Conservation (phyloP, 208 protist genomes). For the Leishmania amazonensis region DNA sequence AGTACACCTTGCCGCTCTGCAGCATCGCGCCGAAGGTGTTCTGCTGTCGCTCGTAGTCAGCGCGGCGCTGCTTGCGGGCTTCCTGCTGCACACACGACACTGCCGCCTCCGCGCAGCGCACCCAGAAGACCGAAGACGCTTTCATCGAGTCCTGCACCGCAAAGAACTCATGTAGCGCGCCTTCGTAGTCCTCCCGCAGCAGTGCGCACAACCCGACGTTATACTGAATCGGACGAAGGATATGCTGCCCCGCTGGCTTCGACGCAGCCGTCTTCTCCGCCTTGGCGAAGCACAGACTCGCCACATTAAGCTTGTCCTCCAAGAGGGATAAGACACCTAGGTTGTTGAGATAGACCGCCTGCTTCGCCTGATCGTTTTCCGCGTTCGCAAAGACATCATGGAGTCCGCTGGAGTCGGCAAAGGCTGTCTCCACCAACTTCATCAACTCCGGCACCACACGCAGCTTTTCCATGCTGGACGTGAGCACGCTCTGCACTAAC, state of each 20-base stretch:
- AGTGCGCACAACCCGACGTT: slow-evolving; percentile 87
- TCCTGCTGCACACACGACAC: slow-evolving; percentile 59
- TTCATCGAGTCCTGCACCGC: slow-evolving; percentile 76
- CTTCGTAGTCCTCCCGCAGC: slow-evolving; percentile 74
- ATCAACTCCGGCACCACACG: slow-evolving; percentile 50
- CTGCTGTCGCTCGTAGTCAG: slow-evolving; percentile 83
- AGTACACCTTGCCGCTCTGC: slow-evolving; percentile 64
- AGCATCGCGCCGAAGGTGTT: slow-evolving; percentile 60
- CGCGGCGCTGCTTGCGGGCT: slow-evolving; percentile 32
- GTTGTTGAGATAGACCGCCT: slow-evolving; percentile 87
- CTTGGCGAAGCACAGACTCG: slow-evolving; percentile 85
- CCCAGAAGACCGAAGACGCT: slow-evolving; percentile 79
- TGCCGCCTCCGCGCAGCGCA: slow-evolving; percentile 81
- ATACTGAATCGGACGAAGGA: slow-evolving; percentile 68
- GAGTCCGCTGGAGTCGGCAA: slow-evolving; percentile 75
- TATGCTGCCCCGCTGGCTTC: slow-evolving; percentile 31
- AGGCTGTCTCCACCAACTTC: slow-evolving; percentile 55
- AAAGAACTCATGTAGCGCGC: slow-evolving; percentile 74
- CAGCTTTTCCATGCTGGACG: slow-evolving; percentile 44
- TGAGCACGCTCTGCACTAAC: slow-evolving; percentile 73
- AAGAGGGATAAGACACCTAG: slow-evolving; percentile 78
- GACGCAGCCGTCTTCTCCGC: slow-evolving; percentile 53
- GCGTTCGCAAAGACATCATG: slow-evolving; percentile 65
- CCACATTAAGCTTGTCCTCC: slow-evolving; percentile 79
- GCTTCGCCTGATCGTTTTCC: slow-evolving; percentile 42